Percentiles rank a stretch among this genome's conserved stretches.
Evolutionary conservation across 169 alveolate species (phyloP).

Genomic region (Fabrea salina): DNA sequence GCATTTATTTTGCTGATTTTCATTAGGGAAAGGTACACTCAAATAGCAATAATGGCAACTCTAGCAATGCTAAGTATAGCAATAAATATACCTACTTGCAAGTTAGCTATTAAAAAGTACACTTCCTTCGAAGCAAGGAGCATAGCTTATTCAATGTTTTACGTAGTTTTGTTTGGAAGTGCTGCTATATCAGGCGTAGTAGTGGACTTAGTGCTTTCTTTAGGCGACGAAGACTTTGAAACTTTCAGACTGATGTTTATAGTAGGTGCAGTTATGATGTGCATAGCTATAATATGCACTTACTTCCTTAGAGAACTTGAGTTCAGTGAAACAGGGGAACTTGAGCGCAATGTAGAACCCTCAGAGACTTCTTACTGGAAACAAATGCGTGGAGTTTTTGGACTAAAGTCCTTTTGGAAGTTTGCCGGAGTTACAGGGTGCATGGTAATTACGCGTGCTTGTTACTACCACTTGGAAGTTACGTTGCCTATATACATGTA

Average conservation of each 20-base stretch:
- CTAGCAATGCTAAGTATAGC: neutral
- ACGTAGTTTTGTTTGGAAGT: neutral
- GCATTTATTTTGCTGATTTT: neutral
- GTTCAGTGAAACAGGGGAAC: neutral
- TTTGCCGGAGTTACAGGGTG: constrained; percentile 31
- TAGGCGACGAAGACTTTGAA: neutral
- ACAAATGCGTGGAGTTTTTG: constrained; percentile 21
- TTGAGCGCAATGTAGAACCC: neutral
- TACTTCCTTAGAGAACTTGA: constrained; percentile 19
- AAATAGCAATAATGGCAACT: neutral
- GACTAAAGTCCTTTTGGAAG: constrained; percentile 38
- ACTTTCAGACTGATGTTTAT: constrained; percentile 6
- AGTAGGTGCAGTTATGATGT: neutral
- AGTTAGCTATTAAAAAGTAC: constrained; percentile 21
- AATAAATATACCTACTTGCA: neutral
- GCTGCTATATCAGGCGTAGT: neutral
- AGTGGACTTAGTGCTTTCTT: neutral
- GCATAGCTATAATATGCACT: neutral
- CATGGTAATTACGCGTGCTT: constrained; percentile 31
- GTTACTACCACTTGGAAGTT: constrained; percentile 38
- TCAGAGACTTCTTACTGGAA: neutral
- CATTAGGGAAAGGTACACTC: neutral
- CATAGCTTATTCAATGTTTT: constrained; percentile 1
- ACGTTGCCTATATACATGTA: constrained; percentile 48
- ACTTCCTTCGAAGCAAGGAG: neutral